Percentiles rank a stretch among this genome's conserved stretches.
phyloP scores from a whole-genome alignment of 345 rosid genomes.

The Capsella bursapastoris region DNA sequence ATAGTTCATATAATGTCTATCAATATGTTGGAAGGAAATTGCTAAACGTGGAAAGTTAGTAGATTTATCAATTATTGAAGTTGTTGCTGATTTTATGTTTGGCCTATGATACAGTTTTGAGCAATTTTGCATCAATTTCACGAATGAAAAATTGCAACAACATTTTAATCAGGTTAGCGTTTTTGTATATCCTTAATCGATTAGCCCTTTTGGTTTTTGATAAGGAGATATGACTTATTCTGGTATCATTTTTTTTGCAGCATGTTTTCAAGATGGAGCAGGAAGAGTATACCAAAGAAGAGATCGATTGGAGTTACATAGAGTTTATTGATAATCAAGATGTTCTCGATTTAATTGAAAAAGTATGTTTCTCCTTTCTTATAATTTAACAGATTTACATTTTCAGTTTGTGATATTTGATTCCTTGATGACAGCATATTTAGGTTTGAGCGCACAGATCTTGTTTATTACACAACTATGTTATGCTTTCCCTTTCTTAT shows the following conservation, averaged over 20 bases:
- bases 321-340: slow-evolving; percentile 93
- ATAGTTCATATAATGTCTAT: slow-evolving; percentile 13
- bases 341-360: slow-evolving; percentile 87
- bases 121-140: slow-evolving; percentile 94
- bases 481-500: slow-evolving; percentile 30
- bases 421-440: slow-evolving; percentile 10
- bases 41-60: slow-evolving; percentile 13
- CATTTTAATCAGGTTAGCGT: slow-evolving; percentile 84
- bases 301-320: slow-evolving; percentile 89
- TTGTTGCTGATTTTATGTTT: slow-evolving; percentile 22
- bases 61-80: slow-evolving; percentile 7
- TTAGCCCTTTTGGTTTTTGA: slow-evolving; percentile 10
- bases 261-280: slow-evolving; percentile 97
- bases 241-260: slow-evolving; percentile 52
- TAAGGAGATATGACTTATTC: slow-evolving; percentile 27
- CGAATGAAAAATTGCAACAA: slow-evolving; percentile 92
- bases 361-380: slow-evolving; percentile 46
- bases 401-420: slow-evolving; percentile 25
- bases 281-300: slow-evolving; percentile 86
- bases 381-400: slow-evolving; percentile 22
- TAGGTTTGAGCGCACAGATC: slow-evolving; percentile 22
- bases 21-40: slow-evolving; percentile 27
- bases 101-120: slow-evolving; percentile 67
- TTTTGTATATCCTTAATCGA: slow-evolving; percentile 7
- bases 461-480: slow-evolving; percentile 19